A percentile compares a stretch with the other conserved stretches of the same genome.
Conservation (phyloP, 208 protist genomes). For the Leishmania aethiopica region DNA sequence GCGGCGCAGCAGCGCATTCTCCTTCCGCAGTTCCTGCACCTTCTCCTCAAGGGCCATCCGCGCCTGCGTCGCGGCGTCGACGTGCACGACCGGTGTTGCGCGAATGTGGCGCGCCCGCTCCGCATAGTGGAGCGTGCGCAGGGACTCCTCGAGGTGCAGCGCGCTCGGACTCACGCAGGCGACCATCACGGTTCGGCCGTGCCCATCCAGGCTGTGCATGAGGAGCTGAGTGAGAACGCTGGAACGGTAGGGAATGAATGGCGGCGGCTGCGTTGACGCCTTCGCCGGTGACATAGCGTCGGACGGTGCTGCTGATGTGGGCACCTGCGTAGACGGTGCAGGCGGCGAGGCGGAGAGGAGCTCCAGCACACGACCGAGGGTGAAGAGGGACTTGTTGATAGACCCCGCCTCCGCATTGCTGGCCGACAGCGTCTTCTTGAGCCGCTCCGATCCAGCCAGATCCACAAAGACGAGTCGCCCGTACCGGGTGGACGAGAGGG, state of each 20-base stretch:
- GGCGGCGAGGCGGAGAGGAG: constrained; percentile 47
- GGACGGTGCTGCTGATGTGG: not conserved
- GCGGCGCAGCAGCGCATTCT: constrained; percentile 64
- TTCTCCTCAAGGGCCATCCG: constrained; percentile 49
- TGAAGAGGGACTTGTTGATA: constrained; percentile 93
- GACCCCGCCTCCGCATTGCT: constrained; percentile 73
- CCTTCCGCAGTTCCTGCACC: constrained; percentile 37
- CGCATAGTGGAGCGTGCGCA: constrained; percentile 83
- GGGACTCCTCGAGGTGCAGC: constrained; percentile 76
- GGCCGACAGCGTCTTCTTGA: constrained; percentile 79
- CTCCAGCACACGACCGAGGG: constrained; percentile 90
- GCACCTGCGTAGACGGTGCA: not conserved
- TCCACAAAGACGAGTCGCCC: constrained; percentile 94
- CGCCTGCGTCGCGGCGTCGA: constrained; percentile 66
- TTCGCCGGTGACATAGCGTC: not conserved
- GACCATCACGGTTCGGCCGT: constrained; percentile 74
- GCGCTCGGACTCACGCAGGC: constrained; percentile 80
- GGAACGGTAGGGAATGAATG: constrained; percentile 87
- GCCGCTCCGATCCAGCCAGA: constrained; percentile 93
- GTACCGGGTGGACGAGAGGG: constrained; percentile 24
- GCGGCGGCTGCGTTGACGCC: not conserved
- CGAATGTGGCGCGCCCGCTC: constrained; percentile 73
- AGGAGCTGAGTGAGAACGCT: constrained; percentile 88
- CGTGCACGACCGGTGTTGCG: constrained; percentile 47
- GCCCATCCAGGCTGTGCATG: constrained; percentile 84